These are phyloP conservation scores for Amanita inopinata DNA, from an alignment of 768 basidiomycete species.

Conservation along the genomic window DNA sequence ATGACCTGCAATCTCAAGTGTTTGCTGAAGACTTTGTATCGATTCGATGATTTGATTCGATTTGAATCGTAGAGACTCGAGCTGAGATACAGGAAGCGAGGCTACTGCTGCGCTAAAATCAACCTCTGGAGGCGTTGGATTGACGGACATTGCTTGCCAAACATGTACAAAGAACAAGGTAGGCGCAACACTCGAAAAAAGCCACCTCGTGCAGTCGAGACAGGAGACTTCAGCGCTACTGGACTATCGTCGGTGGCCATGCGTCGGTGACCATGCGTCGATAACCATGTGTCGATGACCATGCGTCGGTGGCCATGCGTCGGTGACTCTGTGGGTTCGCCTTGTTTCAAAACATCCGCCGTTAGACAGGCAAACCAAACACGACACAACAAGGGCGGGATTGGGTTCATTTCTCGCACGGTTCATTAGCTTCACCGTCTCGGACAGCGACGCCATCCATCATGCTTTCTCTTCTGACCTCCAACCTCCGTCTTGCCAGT, in stretches of 20 bases:
- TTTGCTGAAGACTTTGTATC: constrained; percentile 52
- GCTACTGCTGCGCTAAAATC: constrained; percentile 14
- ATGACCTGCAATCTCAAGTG: constrained; percentile 49
- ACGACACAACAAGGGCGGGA: neutral
- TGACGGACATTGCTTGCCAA: neutral
- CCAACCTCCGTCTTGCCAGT: neutral
- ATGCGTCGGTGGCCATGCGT: neutral
- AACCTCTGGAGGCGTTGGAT: neutral
- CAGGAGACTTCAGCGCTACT: neutral
- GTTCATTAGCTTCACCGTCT: neutral
- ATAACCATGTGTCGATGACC: neutral
- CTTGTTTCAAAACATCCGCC: no score
- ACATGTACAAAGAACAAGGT: neutral
- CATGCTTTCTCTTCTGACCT: neutral
- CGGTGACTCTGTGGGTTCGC: neutral
- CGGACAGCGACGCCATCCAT: neutral
- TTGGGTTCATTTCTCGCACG: constrained; percentile 1
- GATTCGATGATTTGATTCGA: constrained; percentile 74
- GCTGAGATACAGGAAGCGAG: constrained; percentile 49
- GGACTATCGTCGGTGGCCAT: neutral
- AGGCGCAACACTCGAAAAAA: neutral
- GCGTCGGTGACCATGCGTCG: neutral
- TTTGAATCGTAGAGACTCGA: constrained; percentile 72
- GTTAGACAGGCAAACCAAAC: no score
- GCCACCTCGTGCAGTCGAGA: neutral